phyloP scores from a whole-genome alignment of 1,284 basidiomycete genomes.

The Trametes polyzona region DNA sequence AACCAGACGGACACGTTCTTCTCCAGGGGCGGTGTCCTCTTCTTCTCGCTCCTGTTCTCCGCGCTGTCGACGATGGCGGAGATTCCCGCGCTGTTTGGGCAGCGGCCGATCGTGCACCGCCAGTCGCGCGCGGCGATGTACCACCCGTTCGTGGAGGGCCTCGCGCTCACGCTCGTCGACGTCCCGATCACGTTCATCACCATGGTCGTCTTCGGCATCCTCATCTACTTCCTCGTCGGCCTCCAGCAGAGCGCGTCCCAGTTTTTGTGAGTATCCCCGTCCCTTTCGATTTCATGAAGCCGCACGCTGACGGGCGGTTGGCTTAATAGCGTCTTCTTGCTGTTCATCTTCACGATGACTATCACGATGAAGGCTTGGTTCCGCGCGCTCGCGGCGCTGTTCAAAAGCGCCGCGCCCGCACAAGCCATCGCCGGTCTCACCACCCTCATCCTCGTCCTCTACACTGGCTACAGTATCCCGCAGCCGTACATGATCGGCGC shows the following conservation, averaged over 20 bases:
- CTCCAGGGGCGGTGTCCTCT: conserved; percentile 79
- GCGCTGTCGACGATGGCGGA: conserved; percentile 69
- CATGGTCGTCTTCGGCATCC: conserved; percentile 51
- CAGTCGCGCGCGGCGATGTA: conserved; percentile 65
- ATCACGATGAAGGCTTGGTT: conserved; percentile 69
- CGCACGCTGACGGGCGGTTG: background rate
- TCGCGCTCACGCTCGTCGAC: conserved; percentile 75
- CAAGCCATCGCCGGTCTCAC: conserved; percentile 64
- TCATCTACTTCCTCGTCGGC: conserved; percentile 70
- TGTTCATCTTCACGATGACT: conserved; percentile 54
- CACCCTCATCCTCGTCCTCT: conserved; percentile 49
- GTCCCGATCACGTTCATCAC: conserved; percentile 65
- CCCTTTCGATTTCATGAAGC: background rate
- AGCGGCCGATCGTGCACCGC: conserved; percentile 73
- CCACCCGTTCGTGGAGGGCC: conserved; percentile 66
- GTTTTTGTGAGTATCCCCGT: conserved; percentile 54
- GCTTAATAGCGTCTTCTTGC: conserved; percentile 50
- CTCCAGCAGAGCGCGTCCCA: conserved; percentile 56
- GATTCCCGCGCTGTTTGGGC: conserved; percentile 71
- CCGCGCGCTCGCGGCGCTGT: conserved; percentile 58
- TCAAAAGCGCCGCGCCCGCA: conserved; percentile 56
- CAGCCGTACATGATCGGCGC: conserved; percentile 65
- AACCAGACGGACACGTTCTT: conserved; percentile 72
- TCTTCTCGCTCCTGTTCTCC: conserved; percentile 65
- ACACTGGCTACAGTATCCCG: conserved; percentile 54